These are phyloP conservation scores for Xylaria castorea DNA, from an alignment of 495 filamentous ascomycete genomes.

Conservation along the genomic window DNA sequence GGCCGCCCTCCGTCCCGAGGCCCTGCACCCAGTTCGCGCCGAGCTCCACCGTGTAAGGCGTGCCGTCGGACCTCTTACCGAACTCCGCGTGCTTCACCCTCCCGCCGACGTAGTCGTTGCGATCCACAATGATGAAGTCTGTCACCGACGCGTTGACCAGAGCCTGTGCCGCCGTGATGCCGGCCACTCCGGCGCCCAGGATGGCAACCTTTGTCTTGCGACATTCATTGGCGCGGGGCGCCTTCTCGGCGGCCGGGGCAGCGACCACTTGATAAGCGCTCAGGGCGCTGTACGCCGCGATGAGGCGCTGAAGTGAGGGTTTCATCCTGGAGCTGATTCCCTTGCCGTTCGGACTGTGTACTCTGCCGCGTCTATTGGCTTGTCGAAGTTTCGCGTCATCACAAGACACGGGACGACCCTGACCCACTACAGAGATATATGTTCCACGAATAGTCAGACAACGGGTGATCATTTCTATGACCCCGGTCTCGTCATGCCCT, in stretches of 20 bases:
- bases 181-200: slow-evolving; percentile 66
- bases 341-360: background rate
- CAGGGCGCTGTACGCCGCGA: slow-evolving; percentile 31
- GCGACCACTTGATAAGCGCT: slow-evolving; percentile 25
- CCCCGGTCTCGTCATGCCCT: background rate
- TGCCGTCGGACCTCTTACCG: slow-evolving; percentile 57
- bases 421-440: background rate
- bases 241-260: slow-evolving; percentile 20
- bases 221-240: slow-evolving; percentile 28
- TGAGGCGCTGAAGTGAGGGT: slow-evolving; percentile 12
- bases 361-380: background rate
- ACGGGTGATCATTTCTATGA: background rate
- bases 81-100: slow-evolving; percentile 64
- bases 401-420: background rate
- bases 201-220: slow-evolving; percentile 54
- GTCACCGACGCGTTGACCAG: slow-evolving; percentile 66
- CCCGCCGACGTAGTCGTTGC: slow-evolving; percentile 68
- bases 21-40: slow-evolving; percentile 82
- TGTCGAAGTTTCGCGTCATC: background rate
- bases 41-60: slow-evolving; percentile 68
- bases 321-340: slow-evolving; percentile 28
- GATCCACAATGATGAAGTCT: slow-evolving; percentile 76
- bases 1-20: slow-evolving; percentile 60
- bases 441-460: background rate
- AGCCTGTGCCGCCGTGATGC: slow-evolving; percentile 76